Conservation (phyloP, 1,284 basidiomycete genomes). For the Moniliophthora roreri region DNA sequence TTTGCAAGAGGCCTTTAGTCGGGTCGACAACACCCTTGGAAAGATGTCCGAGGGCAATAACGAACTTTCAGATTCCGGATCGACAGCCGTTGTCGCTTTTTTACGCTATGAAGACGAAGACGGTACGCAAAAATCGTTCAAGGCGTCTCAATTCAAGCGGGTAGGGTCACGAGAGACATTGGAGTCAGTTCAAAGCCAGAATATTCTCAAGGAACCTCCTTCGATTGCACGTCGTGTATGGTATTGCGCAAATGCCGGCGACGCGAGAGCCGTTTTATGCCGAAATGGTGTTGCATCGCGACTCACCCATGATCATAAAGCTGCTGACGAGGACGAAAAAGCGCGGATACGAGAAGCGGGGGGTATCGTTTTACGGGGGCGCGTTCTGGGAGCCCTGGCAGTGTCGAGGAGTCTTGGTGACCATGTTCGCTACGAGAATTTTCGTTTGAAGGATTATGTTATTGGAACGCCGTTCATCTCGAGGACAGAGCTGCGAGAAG, state of each 20-base stretch:
- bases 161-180: conserved; percentile 16
- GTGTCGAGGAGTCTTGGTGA: conserved; percentile 86
- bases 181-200: conserved; percentile 26
- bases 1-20: conserved; percentile 79
- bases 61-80: conserved; percentile 78
- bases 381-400: conserved; percentile 83
- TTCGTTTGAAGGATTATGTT: conserved; percentile 87
- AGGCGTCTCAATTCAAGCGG: neutral
- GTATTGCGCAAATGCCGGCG: conserved; percentile 88
- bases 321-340: conserved; percentile 81
- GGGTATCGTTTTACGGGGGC: conserved; percentile 87
- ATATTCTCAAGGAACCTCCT: conserved; percentile 31
- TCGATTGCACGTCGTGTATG: conserved; percentile 55
- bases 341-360: conserved; percentile 86
- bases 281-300: conserved; percentile 78
- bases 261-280: conserved; percentile 73
- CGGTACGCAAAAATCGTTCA: conserved; percentile 27
- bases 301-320: conserved; percentile 89
- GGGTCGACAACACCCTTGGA: conserved; percentile 70
- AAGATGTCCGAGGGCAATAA: conserved; percentile 62
- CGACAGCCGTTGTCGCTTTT: conserved; percentile 84
- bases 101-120: conserved; percentile 70
- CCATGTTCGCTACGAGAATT: conserved; percentile 42
- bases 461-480: conserved; percentile 88
- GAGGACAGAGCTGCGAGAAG: conserved; percentile 71